Conservation (phyloP, 1,139 yeast genomes). For the Geotrichum fermentans region DNA sequence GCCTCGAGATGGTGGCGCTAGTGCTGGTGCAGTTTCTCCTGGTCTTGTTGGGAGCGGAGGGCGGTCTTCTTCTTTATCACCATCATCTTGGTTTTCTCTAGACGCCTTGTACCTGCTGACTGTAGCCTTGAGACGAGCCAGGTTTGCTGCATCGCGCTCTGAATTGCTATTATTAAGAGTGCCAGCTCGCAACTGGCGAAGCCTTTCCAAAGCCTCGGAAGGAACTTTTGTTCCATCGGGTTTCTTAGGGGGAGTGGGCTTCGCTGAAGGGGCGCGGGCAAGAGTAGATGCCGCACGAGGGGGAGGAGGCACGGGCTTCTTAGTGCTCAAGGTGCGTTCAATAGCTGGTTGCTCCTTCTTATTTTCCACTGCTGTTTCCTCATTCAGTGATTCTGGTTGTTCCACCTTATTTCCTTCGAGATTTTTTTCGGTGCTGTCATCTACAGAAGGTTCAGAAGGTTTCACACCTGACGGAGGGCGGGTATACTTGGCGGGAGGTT, state of each 20-base stretch:
- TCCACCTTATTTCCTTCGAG: background rate
- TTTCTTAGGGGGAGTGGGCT: slow-evolving; percentile 18
- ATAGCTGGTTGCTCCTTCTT: background rate
- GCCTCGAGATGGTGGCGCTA: no score
- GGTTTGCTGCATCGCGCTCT: background rate
- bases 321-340: background rate
- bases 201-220: slow-evolving; percentile 27
- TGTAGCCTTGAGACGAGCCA: background rate
- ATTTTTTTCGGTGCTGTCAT: background rate
- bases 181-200: slow-evolving; percentile 28
- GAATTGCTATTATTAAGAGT: slow-evolving; percentile 5
- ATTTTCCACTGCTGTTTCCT: no score
- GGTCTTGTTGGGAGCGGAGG: slow-evolving; percentile 13
- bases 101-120: background rate
- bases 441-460: background rate
- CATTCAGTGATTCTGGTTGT: no score
- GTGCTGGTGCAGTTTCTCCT: background rate
- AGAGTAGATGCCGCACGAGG: slow-evolving; percentile 2
- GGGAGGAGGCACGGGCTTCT: background rate
- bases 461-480: background rate
- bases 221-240: slow-evolving; percentile 3
- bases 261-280: slow-evolving; percentile 1
- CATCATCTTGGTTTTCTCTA: slow-evolving; percentile 1
- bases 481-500: slow-evolving; percentile 9
- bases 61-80: slow-evolving; percentile 3